Evolutionary conservation across 2,329 filamentous ascomycete species (phyloP).

Genomic region (Arthrinium puccinioides): DNA sequence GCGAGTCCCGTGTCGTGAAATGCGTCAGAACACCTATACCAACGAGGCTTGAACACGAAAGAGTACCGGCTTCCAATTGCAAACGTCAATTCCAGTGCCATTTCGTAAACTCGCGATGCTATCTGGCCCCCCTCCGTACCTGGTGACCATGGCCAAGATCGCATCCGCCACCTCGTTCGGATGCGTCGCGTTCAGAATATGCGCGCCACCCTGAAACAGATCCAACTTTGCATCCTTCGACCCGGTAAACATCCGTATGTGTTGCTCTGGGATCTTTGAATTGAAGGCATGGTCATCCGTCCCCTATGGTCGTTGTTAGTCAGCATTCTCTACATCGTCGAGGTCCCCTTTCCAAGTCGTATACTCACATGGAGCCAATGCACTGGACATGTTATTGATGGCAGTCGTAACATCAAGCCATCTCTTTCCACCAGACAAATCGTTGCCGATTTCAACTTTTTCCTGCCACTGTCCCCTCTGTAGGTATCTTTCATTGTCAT

Average conservation of each 20-base stretch:
- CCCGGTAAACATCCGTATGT: conserved; percentile 42
- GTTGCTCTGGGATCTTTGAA: conserved; percentile 31
- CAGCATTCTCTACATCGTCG: no score
- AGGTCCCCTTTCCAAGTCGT: no score
- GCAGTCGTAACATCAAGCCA: conserved; percentile 35
- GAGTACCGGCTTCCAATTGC: no score
- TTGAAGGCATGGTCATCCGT: conserved; percentile 37
- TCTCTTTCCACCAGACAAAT: conserved; percentile 38
- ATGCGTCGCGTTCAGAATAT: conserved; percentile 42
- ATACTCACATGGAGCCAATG: conserved; percentile 42
- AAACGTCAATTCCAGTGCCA: no score
- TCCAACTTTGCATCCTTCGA: conserved; percentile 35
- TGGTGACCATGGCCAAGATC: conserved; percentile 15
- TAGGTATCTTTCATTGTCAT: conserved; percentile 38
- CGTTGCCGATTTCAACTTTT: conserved; percentile 37
- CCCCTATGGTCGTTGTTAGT: conserved; percentile 25
- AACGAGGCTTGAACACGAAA: no score
- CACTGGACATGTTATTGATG: conserved; percentile 42
- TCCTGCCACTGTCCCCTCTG: conserved; percentile 40
- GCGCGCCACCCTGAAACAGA: conserved; percentile 35
- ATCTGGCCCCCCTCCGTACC: no score
- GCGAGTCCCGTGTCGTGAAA: no score
- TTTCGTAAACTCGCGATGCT: no score
- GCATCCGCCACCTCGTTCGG: conserved; percentile 37
- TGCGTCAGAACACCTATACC: no score